Percentiles rank a stretch among this genome's conserved stretches.
Evolutionary conservation across 1,139 yeast species (phyloP).

Genomic region (Sugiyamaella paludigena): DNA sequence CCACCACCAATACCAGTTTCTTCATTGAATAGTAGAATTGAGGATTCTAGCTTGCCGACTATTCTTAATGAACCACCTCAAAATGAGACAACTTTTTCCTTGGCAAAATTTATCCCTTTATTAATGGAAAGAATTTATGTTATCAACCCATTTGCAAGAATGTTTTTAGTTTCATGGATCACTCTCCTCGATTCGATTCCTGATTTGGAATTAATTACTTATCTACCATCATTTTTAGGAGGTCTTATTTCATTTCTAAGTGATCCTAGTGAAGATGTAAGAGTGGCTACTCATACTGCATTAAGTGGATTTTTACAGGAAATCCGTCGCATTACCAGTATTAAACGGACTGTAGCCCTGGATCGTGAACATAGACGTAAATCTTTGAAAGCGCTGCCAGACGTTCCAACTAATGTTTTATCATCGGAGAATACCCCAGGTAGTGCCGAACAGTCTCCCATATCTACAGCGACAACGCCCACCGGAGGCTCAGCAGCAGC

Average conservation of each 20-base stretch:
- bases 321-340: constrained; percentile 67
- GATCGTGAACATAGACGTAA: constrained; percentile 16
- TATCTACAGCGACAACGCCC: too few relatives aligned
- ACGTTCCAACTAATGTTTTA: not conserved
- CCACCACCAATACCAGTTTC: constrained; percentile 9
- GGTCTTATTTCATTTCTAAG: constrained; percentile 80
- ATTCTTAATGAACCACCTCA: constrained; percentile 50
- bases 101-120: constrained; percentile 86
- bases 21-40: constrained; percentile 13
- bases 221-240: constrained; percentile 83
- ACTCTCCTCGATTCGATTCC: constrained; percentile 90
- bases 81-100: constrained; percentile 72
- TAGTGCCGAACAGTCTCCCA: not conserved
- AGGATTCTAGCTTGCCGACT: constrained; percentile 29
- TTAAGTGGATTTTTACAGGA: constrained; percentile 76
- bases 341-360: constrained; percentile 46
- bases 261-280: constrained; percentile 82
- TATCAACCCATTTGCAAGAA: constrained; percentile 87
- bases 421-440: too few relatives aligned
- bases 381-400: not conserved
- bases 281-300: constrained; percentile 78
- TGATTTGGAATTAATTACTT: constrained; percentile 80
- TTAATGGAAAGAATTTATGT: constrained; percentile 88
- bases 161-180: constrained; percentile 91
- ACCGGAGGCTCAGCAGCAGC: too few relatives aligned